phyloP scores from a whole-genome alignment of 441 rosid genomes.

The Erodium texanum region DNA sequence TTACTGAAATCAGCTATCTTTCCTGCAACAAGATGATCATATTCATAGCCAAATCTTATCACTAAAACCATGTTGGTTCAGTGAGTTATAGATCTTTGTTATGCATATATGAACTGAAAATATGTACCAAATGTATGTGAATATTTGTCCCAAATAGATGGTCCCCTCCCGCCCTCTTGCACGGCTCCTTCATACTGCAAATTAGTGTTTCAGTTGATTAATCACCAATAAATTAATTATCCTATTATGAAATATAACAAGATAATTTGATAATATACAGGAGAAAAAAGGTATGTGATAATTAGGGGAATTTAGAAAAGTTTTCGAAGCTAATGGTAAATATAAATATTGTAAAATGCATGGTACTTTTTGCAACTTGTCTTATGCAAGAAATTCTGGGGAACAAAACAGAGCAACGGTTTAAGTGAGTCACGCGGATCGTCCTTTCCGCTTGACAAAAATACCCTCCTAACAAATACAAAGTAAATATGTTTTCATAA shows the following conservation, averaged over 20 bases:
- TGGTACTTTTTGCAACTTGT: too few relatives aligned
- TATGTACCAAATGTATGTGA: slow-evolving; percentile 59
- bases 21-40: slow-evolving; percentile 27
- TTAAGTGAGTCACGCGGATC: too few relatives aligned
- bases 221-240: background rate
- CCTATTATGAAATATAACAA: background rate
- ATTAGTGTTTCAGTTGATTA: background rate
- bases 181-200: slow-evolving; percentile 91
- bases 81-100: background rate
- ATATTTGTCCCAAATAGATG: slow-evolving; percentile 75
- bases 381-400: too few relatives aligned
- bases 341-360: too few relatives aligned
- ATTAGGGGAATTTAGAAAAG: too few relatives aligned
- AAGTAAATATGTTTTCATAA: too few relatives aligned
- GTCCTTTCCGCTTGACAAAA: too few relatives aligned
- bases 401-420: too few relatives aligned
- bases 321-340: background rate
- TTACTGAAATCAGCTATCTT: slow-evolving; percentile 56
- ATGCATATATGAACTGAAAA: background rate
- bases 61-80: background rate
- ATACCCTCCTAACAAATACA: too few relatives aligned
- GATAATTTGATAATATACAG: background rate
- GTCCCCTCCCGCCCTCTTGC: slow-evolving; percentile 78
- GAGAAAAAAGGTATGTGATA: too few relatives aligned
- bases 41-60: background rate